Conservation (phyloP, 1,284 basidiomycete species). For the Malassezia japonica region DNA sequence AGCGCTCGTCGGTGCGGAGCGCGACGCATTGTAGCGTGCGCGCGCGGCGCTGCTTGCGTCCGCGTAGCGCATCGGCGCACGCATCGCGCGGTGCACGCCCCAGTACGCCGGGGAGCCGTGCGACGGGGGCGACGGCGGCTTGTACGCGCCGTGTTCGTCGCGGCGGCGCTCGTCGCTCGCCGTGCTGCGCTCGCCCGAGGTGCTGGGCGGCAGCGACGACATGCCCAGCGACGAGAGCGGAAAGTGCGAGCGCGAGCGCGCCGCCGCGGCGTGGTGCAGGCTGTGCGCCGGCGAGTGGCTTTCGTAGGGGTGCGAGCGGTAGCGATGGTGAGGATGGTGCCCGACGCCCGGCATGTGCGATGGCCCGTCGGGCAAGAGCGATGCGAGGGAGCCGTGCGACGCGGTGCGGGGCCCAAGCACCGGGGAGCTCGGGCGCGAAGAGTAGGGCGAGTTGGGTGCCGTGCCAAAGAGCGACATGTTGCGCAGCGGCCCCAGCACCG, state of each 20-base stretch:
- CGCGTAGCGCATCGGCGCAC: not conserved
- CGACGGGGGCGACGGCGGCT: not conserved
- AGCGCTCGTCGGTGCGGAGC: constrained; percentile 19
- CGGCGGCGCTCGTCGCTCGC: constrained; percentile 23
- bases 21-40: not conserved
- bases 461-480: constrained; percentile 45
- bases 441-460: constrained; percentile 39
- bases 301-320: constrained; percentile 45
- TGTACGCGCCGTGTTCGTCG: constrained; percentile 5
- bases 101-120: not conserved
- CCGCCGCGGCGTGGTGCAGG: constrained; percentile 15
- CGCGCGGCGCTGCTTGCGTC: not conserved
- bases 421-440: constrained; percentile 39
- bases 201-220: constrained; percentile 27
- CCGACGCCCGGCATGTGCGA: constrained; percentile 35
- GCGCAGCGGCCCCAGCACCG: constrained; percentile 43
- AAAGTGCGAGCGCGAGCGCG: constrained; percentile 38
- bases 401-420: constrained; percentile 24
- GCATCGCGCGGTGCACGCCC: not conserved
- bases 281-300: constrained; percentile 6
- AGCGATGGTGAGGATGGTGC: constrained; percentile 42
- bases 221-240: constrained; percentile 36
- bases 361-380: constrained; percentile 29
- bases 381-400: constrained; percentile 17
- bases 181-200: constrained; percentile 41